These are phyloP conservation scores for Ophiorrhiza pumila DNA, from an alignment of 257 asterid genomes.

Conservation along the genomic window DNA sequence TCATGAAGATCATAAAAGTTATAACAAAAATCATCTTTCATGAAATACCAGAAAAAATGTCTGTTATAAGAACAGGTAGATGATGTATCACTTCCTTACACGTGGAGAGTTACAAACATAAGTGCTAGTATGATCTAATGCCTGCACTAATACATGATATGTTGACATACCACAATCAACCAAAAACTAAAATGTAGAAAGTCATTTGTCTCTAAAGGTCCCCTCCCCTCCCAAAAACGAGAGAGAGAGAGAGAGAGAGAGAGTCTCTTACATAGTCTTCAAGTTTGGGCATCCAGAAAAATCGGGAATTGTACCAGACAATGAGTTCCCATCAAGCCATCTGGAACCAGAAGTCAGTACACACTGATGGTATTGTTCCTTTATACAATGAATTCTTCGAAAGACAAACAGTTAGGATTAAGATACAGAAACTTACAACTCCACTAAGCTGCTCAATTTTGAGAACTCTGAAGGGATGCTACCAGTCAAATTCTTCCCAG, in stretches of 20 bases:
- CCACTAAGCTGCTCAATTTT: constrained; percentile 56
- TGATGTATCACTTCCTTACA: neutral
- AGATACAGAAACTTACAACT: constrained; percentile 56
- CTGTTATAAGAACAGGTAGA: neutral
- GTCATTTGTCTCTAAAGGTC: neutral
- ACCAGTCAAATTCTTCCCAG: constrained; percentile 67
- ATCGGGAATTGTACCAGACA: constrained; percentile 87
- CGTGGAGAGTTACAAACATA: neutral
- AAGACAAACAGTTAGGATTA: neutral
- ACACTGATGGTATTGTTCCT: neutral
- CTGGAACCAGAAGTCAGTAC: constrained; percentile 42
- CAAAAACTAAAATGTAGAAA: neutral
- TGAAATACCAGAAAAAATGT: constrained; percentile 1
- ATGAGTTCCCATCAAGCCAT: constrained; percentile 84
- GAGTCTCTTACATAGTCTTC: constrained; percentile 51
- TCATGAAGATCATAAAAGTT: constrained; percentile 14
- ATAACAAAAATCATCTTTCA: neutral
- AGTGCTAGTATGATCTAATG: neutral
- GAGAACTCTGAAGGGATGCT: constrained; percentile 56
- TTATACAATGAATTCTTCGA: constrained; percentile 4
- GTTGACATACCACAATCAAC: neutral
- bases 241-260: constrained; percentile 7
- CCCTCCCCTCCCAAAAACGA: neutral
- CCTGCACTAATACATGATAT: neutral
- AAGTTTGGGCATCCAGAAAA: constrained; percentile 83